Percentiles rank a stretch among this genome's conserved stretches.
These are phyloP conservation scores for Nicotiana knightiana DNA, from an alignment of 257 asterid species.

Conservation along the genomic window DNA sequence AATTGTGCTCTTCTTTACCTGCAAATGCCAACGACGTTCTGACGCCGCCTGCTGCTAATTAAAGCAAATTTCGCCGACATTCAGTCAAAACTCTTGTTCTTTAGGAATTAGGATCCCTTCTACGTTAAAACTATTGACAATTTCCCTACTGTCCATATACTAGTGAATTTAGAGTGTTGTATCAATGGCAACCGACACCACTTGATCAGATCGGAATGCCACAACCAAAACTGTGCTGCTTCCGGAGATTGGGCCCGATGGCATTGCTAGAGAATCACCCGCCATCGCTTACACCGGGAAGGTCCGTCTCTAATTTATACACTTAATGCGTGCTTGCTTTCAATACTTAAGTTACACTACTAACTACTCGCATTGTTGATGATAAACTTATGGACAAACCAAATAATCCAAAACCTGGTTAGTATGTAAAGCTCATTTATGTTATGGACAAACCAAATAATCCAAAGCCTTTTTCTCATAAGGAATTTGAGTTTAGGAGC, in stretches of 20 bases:
- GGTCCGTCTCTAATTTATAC: constrained; percentile 28
- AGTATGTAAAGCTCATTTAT: neutral
- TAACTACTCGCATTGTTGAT: neutral
- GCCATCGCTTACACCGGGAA: constrained; percentile 82
- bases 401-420: neutral
- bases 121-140: neutral
- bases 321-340: neutral
- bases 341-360: neutral
- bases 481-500: neutral
- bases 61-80: neutral
- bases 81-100: neutral
- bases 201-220: constrained; percentile 22
- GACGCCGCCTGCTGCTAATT: neutral
- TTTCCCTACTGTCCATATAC: neutral
- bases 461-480: neutral
- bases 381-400: neutral
- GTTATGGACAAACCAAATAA: neutral
- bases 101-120: neutral
- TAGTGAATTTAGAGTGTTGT: neutral
- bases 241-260: constrained; percentile 94
- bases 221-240: constrained; percentile 35
- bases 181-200: constrained; percentile 35
- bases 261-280: constrained; percentile 68
- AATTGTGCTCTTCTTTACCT: neutral
- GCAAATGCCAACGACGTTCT: neutral